Base-by-base conservation (phyloP, 2,329 filamentous ascomycete species). In the Phyllosticta ampelicida region DNA sequence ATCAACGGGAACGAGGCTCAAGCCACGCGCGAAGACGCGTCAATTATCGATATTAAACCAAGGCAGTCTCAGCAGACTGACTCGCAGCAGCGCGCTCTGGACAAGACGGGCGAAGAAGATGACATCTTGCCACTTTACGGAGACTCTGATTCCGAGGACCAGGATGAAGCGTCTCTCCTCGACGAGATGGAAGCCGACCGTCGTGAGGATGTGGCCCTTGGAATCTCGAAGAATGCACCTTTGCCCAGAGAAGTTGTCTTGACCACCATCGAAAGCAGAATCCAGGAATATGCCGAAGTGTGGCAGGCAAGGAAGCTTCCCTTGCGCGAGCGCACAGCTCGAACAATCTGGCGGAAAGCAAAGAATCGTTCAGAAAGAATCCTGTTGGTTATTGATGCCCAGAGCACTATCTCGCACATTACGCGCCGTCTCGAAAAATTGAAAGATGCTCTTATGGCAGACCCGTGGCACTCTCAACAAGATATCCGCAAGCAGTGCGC, bases 251-350 rank as follows among this genome's bases (percentile, higher is more conserved):
- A 79, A 0, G 74, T 81, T 48, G 74, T 87, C 20, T 70, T 78
- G 2, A 63, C 68, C 0, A 70, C 81, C 11, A 75, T 92, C 30
- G 73, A 83, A 26, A 69, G 79, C 18, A 77, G 74, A 23, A 77
- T 88, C 10, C 65, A 73, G 6, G 69, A 75, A 1, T 77, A 82
- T 60, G 75, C 77, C 53, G 66, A 72, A 3, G 68, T 71, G 4
- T 92, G 87, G 87, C 70, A 71, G n/a, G 68, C 75, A n/a, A 74
- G 72, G 1, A 84, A 83, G 62, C 74, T 82, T 6, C 80, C 82
- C 0, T 80, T 75, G 55, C 73, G 81, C 13, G 73, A 82, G 58
- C 68, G 68, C 5, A 83, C 78, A 59, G 86, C 86, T 0, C 79
- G 81, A 65, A 70, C 67, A 3, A 63, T 86, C 1, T 95, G 89